Conservation (phyloP, 2,329 filamentous ascomycete genomes). For the Onygena corvina region DNA sequence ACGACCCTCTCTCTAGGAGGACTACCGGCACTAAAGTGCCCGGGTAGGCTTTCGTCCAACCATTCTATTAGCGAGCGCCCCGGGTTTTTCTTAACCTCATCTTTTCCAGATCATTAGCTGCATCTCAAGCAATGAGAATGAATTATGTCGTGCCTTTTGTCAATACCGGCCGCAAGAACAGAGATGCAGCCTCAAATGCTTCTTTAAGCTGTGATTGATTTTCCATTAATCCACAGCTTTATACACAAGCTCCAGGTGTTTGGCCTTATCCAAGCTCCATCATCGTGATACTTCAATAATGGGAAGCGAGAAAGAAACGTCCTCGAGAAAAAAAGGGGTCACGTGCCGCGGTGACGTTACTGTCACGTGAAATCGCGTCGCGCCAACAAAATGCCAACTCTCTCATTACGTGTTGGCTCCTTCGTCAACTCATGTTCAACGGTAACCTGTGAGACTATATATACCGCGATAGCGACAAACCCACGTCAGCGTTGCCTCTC, state of each 20-base stretch:
- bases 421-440: not conserved
- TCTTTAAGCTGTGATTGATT: constrained; percentile 18
- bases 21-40: constrained; percentile 14
- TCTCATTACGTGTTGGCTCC: not conserved
- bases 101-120: constrained; percentile 26
- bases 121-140: constrained; percentile 1
- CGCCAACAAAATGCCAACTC: not conserved
- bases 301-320: not conserved
- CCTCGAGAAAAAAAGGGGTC: not conserved
- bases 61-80: constrained; percentile 28
- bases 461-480: not conserved
- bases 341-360: not conserved
- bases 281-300: not conserved
- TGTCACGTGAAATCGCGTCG: not conserved
- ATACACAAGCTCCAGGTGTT: too few species aligned
- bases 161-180: constrained; percentile 30
- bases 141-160: constrained; percentile 29
- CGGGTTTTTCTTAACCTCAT: constrained; percentile 28
- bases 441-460: not conserved
- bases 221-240: constrained; percentile 20
- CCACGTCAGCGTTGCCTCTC: not conserved
- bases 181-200: constrained; percentile 26
- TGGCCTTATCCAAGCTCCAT: too few species aligned
- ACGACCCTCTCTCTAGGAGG: constrained; percentile 23
- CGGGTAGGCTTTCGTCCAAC: constrained; percentile 17